These are phyloP conservation scores for Pythium phragmiticola DNA, from an alignment of 352 stramenopile species.

Conservation along the genomic window DNA sequence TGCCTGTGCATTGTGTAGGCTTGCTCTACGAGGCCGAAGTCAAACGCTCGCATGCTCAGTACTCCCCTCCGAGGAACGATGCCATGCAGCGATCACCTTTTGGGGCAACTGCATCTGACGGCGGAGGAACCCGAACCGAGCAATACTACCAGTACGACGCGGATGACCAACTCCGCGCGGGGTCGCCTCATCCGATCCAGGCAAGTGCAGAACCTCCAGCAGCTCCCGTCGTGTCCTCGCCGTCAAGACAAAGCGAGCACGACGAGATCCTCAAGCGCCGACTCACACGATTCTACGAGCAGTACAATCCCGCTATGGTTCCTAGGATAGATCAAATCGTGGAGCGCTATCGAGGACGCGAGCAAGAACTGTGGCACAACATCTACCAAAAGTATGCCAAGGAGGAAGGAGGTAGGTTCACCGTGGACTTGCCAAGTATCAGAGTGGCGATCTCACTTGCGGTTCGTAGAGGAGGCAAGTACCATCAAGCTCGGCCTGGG, in stretches of 20 bases:
- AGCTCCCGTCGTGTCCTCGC: background rate
- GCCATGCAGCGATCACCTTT: background rate
- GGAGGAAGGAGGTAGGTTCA: slow-evolving; percentile 42
- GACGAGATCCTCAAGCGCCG: slow-evolving; percentile 41
- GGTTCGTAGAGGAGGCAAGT: slow-evolving; percentile 55
- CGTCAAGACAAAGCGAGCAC: background rate
- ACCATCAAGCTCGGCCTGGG: slow-evolving; percentile 95
- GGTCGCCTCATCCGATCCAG: background rate
- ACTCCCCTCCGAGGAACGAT: slow-evolving; percentile 16
- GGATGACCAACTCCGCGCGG: slow-evolving; percentile 25
- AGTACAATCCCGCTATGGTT: slow-evolving; percentile 64
- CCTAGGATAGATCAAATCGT: slow-evolving; percentile 71
- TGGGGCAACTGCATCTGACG: background rate
- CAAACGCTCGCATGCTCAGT: slow-evolving; percentile 32
- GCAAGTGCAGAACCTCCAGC: background rate
- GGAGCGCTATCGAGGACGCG: slow-evolving; percentile 67
- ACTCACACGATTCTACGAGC: slow-evolving; percentile 65
- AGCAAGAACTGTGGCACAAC: slow-evolving; percentile 77
- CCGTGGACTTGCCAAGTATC: background rate
- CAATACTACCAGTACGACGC: slow-evolving; percentile 75
- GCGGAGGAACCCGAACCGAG: background rate
- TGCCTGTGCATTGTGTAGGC: slow-evolving; percentile 27
- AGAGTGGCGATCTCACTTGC: background rate
- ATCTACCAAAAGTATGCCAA: slow-evolving; percentile 72
- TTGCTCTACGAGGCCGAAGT: slow-evolving; percentile 78